Evolutionary conservation across 257 asterid genomes (phyloP).

Genomic region (Nyctanthes arbortristis): DNA sequence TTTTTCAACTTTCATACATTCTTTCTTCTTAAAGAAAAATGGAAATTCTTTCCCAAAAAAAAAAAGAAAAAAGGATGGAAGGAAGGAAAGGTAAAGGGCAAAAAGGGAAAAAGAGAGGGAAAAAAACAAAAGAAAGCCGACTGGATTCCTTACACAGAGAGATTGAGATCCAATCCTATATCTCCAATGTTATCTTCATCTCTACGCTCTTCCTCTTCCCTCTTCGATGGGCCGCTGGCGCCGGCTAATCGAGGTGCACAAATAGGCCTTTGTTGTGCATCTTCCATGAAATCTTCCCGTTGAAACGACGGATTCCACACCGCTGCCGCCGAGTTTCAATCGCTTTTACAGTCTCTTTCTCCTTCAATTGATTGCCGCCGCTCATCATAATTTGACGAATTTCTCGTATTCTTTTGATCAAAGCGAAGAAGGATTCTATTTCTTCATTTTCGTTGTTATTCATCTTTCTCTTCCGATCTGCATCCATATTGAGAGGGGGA

Average conservation of each 20-base stretch:
- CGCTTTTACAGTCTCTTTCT: neutral
- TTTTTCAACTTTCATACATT: too few species aligned
- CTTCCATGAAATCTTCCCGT: conserved; percentile 36
- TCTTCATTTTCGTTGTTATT: conserved; percentile 31
- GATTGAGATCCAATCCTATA: conserved; percentile 39
- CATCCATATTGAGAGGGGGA: conserved; percentile 11
- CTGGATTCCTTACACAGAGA: conserved; percentile 26
- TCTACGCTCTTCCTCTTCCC: neutral
- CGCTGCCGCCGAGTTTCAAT: neutral
- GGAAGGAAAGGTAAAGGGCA: too few species aligned
- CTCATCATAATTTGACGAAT: conserved; percentile 22
- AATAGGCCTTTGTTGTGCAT: neutral
- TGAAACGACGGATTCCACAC: conserved; percentile 29
- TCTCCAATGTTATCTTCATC: neutral
- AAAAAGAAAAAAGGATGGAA: too few species aligned
- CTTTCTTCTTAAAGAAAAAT: too few species aligned
- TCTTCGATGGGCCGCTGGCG: conserved; percentile 15
- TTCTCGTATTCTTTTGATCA: conserved; percentile 25
- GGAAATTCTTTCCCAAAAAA: too few species aligned
- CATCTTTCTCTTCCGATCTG: conserved; percentile 26
- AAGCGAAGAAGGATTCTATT: conserved; percentile 34
- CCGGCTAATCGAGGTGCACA: neutral
- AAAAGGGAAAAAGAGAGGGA: too few species aligned
- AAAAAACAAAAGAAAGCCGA: neutral
- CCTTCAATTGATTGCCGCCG: neutral